phyloP scores from a whole-genome alignment of 2,329 filamentous ascomycete species.

The Botrytis galanthina region DNA sequence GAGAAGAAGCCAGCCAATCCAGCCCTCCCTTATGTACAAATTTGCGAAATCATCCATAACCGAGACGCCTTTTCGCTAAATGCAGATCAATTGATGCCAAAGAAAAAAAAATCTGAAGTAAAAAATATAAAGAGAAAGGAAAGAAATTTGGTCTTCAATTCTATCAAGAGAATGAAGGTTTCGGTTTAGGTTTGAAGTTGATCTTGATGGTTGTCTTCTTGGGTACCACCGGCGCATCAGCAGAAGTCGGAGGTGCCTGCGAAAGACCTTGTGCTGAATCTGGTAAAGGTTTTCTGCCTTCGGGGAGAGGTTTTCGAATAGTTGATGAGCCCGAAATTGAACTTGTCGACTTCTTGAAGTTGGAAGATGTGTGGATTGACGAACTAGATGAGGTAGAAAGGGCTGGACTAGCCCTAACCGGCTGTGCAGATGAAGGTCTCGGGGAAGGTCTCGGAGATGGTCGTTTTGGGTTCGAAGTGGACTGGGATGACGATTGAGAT shows the following conservation, averaged over 20 bases:
- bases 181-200: constrained; percentile 24
- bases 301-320: constrained; percentile 28
- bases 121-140: not conserved
- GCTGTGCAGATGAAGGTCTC: constrained; percentile 24
- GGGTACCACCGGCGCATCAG: not conserved
- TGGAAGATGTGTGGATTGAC: constrained; percentile 15
- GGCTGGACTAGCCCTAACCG: constrained; percentile 21
- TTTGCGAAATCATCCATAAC: constrained; percentile 11
- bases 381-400: constrained; percentile 23
- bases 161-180: constrained; percentile 10
- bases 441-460: constrained; percentile 23
- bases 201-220: constrained; percentile 20
- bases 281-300: constrained; percentile 24
- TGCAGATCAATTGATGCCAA: constrained; percentile 23
- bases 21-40: not conserved
- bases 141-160: not conserved
- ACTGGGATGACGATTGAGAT: constrained; percentile 18
- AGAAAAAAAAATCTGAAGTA: not conserved
- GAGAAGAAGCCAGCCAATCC: not conserved
- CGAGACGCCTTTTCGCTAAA: constrained; percentile 35
- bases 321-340: not conserved
- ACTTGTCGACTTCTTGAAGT: not conserved
- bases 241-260: not conserved
- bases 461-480: constrained; percentile 8
- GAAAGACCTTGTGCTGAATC: constrained; percentile 14